These are phyloP conservation scores for Urtica urens DNA, from an alignment of 306 rosid species.

Conservation along the genomic window DNA sequence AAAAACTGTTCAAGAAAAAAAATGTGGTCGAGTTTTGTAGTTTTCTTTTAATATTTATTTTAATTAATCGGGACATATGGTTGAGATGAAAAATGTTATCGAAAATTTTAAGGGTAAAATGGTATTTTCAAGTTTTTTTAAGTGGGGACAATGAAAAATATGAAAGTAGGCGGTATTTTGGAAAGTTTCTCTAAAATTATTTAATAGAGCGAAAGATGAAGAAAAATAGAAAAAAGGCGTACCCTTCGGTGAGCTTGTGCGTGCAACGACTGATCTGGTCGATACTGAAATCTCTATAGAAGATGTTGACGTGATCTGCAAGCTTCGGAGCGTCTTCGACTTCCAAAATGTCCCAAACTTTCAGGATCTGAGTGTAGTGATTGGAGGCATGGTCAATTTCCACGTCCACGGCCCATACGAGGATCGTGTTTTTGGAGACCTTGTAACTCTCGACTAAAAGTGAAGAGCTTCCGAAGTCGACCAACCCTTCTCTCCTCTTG, in stretches of 20 bases:
- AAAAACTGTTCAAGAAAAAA: too few species aligned
- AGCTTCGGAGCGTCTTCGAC: conserved; percentile 18
- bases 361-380: conserved; percentile 28
- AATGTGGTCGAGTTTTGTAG: too few species aligned
- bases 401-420: conserved; percentile 44
- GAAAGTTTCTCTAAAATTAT: too few species aligned
- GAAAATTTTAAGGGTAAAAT: too few species aligned
- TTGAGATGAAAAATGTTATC: too few species aligned
- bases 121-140: too few species aligned
- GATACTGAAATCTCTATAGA: conserved; percentile 15
- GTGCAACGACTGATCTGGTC: conserved; percentile 32
- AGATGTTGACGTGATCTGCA: conserved; percentile 18
- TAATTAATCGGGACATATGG: too few species aligned
- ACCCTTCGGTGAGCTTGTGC: conserved; percentile 21
- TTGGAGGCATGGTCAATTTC: too few species aligned
- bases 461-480: conserved; percentile 18
- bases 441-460: conserved; percentile 25
- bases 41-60: too few species aligned
- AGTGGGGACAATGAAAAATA: too few species aligned
- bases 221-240: neutral
- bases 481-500: conserved; percentile 4
- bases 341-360: conserved; percentile 36
- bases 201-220: too few species aligned
- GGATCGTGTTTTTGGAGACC: conserved; percentile 24
- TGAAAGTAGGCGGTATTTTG: too few species aligned